phyloP scores from a whole-genome alignment of 2,329 filamentous ascomycete species.

The Celoporthe dispersa region DNA sequence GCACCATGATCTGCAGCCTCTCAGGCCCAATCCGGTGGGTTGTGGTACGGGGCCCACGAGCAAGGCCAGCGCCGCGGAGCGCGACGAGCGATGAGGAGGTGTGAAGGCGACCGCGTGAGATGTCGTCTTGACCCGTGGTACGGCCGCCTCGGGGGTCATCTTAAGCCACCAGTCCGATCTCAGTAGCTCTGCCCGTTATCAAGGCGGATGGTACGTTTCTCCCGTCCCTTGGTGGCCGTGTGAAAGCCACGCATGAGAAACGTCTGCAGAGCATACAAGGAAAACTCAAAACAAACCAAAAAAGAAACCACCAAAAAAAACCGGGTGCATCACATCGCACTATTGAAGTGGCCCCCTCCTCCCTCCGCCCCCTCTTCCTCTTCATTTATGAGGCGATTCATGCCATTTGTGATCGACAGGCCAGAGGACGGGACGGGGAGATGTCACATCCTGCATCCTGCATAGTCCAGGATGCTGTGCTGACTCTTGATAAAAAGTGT shows the following conservation, averaged over 20 bases:
- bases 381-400: slow-evolving; percentile 5
- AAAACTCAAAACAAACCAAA: too few relatives aligned
- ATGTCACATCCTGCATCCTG: slow-evolving; percentile 6
- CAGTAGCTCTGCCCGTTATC: slow-evolving; percentile 17
- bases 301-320: neutral
- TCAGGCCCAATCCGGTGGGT: neutral
- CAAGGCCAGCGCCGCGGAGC: neutral
- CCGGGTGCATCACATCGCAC: neutral
- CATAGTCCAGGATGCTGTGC: neutral
- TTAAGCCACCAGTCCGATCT: slow-evolving; percentile 13
- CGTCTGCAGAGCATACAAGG: too few relatives aligned
- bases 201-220: slow-evolving; percentile 20
- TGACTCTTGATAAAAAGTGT: neutral
- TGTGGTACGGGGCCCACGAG: slow-evolving; percentile 1
- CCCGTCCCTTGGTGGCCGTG: slow-evolving; percentile 23
- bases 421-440: neutral
- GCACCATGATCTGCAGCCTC: slow-evolving; percentile 1
- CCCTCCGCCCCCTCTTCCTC: neutral
- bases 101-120: neutral
- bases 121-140: slow-evolving; percentile 11
- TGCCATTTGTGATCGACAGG: neutral
- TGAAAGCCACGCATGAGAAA: slow-evolving; percentile 22
- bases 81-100: slow-evolving; percentile 1
- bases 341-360: neutral
- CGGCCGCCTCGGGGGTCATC: neutral